These are phyloP conservation scores for Exophiala oligosperma DNA, from an alignment of 2,329 filamentous ascomycete genomes.

Conservation along the genomic window DNA sequence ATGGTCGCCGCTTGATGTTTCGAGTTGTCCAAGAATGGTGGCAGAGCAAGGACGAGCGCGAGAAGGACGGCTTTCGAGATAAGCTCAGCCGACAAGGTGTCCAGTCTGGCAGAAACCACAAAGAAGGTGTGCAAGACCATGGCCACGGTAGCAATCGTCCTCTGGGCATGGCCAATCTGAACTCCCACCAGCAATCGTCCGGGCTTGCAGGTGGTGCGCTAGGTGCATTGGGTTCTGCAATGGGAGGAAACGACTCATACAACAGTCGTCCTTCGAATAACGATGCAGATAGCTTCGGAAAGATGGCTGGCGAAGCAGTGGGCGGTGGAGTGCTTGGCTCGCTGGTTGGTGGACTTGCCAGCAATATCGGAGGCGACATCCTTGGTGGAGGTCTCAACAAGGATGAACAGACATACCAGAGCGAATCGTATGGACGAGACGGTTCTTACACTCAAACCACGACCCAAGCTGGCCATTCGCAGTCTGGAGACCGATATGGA, in stretches of 20 bases:
- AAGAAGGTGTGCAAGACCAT: slow-evolving; percentile 76
- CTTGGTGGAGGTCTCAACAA: slow-evolving; percentile 62
- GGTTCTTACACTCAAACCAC: slow-evolving; percentile 63
- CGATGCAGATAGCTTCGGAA: slow-evolving; percentile 35
- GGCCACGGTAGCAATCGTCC: slow-evolving; percentile 84
- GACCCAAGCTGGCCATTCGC: slow-evolving; percentile 45
- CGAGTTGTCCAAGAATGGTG: slow-evolving; percentile 81
- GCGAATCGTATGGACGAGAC: slow-evolving; percentile 57
- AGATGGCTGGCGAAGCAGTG: slow-evolving; percentile 59
- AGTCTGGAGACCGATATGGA: slow-evolving; percentile 32
- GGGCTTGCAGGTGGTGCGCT: slow-evolving; percentile 34
- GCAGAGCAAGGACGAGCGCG: slow-evolving; percentile 62
- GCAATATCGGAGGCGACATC: slow-evolving; percentile 54
- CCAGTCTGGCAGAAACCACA: slow-evolving; percentile 76
- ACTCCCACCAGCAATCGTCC: slow-evolving; percentile 29
- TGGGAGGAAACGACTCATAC: slow-evolving; percentile 20
- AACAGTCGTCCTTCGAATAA: slow-evolving; percentile 13
- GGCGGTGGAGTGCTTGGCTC: slow-evolving; percentile 64
- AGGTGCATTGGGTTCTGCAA: slow-evolving; percentile 32
- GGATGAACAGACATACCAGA: slow-evolving; percentile 56
- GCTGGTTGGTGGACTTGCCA: slow-evolving; percentile 68
- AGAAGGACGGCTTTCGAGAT: slow-evolving; percentile 66
- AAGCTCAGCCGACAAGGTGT: slow-evolving; percentile 81
- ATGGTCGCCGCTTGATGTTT: slow-evolving; percentile 78
- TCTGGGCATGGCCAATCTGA: slow-evolving; percentile 63